A percentile compares a stretch with the other conserved stretches of the same genome.
These are phyloP conservation scores for Annulohypoxylon moriforme DNA, from an alignment of 495 filamentous ascomycete species.

Conservation along the genomic window DNA sequence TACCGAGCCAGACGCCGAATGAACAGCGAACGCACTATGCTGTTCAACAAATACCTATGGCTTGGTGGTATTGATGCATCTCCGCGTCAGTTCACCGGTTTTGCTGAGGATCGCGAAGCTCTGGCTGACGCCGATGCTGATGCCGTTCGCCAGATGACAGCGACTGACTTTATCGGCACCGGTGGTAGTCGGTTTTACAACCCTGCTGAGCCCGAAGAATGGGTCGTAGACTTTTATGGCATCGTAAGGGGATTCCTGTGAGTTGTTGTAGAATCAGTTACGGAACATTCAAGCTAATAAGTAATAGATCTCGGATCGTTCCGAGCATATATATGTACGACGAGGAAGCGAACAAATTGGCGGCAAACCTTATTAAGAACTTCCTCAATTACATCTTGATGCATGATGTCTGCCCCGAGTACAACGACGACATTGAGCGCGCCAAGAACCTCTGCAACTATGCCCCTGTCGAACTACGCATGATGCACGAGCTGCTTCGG, in stretches of 20 bases:
- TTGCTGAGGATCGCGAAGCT: constrained; percentile 63
- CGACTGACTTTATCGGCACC: constrained; percentile 67
- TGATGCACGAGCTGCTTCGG: constrained; percentile 59
- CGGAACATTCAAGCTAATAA: constrained; percentile 31
- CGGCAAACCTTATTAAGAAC: constrained; percentile 72
- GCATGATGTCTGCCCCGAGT: constrained; percentile 88
- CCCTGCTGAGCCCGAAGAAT: constrained; percentile 59
- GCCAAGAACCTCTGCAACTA: constrained; percentile 75
- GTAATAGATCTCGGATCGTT: constrained; percentile 55
- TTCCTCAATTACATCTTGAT: constrained; percentile 89
- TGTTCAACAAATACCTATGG: constrained; percentile 83
- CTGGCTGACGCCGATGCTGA: constrained; percentile 65
- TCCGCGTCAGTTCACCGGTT: constrained; percentile 74
- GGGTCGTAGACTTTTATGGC: constrained; percentile 82
- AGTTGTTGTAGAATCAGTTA: constrained; percentile 41
- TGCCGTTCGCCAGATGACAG: constrained; percentile 70
- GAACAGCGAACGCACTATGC: constrained; percentile 64
- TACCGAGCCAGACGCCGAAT: constrained; percentile 81
- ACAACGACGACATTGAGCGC: constrained; percentile 69
- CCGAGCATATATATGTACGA: constrained; percentile 44
- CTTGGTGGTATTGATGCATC: constrained; percentile 83
- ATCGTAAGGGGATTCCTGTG: constrained; percentile 84
- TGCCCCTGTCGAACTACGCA: constrained; percentile 73
- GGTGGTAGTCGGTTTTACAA: constrained; percentile 58
- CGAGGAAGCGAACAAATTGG: constrained; percentile 37